phyloP scores from a whole-genome alignment of 768 basidiomycete genomes.

The Rhodotorula sphaerocarpa region DNA sequence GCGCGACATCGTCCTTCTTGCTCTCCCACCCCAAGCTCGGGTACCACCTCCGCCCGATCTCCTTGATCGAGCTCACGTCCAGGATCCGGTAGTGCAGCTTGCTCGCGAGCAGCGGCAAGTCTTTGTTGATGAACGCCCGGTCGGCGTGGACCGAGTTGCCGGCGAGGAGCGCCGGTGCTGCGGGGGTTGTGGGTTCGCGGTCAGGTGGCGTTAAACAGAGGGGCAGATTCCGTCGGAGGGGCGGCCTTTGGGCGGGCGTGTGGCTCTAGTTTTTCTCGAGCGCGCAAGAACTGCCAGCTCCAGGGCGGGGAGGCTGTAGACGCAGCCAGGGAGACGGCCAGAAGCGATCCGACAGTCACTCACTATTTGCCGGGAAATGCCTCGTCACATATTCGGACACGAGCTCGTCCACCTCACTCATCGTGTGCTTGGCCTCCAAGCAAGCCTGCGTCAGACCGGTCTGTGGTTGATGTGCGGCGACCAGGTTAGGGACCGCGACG shows the following conservation, averaged over 20 bases:
- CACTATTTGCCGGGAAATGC: conserved; percentile 40
- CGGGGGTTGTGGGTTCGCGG: conserved; percentile 37
- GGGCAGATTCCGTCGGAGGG: too few species aligned
- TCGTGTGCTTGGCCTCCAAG: conserved; percentile 40
- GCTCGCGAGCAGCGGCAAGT: conserved; percentile 42
- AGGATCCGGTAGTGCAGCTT: conserved; percentile 45
- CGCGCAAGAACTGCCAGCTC: too few species aligned
- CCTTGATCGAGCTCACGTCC: conserved; percentile 40
- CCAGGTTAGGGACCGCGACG: too few species aligned
- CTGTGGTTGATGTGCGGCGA: conserved; percentile 4
- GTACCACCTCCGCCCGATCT: conserved; percentile 44
- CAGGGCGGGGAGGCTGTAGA: too few species aligned
- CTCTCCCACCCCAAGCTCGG: conserved; percentile 25
- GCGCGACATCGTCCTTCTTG: conserved; percentile 28
- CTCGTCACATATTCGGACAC: conserved; percentile 43
- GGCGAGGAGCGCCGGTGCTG: conserved; percentile 19
- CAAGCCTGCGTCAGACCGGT: conserved; percentile 44
- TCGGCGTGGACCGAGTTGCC: conserved; percentile 35
- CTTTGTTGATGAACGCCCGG: conserved; percentile 34
- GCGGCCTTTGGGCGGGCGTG: too few species aligned
- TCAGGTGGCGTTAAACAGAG: not conserved
- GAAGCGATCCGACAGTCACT: too few species aligned
- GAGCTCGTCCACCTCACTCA: conserved; percentile 40
- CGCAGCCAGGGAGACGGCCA: too few species aligned
- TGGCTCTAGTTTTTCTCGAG: too few species aligned